Base-by-base conservation (phyloP, 2,329 filamentous ascomycete species). In the Phyllachora maydis region DNA sequence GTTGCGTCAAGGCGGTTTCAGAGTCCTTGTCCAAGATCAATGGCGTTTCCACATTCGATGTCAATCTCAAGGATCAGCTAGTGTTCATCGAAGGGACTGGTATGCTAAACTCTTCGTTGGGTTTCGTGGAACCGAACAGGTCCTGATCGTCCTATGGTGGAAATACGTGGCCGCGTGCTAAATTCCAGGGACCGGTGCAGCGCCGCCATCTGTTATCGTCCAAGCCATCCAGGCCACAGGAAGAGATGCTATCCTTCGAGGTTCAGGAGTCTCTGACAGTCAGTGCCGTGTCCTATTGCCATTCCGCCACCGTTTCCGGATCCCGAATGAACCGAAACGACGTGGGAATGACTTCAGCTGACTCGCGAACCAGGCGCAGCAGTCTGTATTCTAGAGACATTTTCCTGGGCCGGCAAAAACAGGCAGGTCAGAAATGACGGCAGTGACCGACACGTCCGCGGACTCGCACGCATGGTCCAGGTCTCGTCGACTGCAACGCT, bases 351-450 rank as follows among this genome's bases (percentile, higher is more conserved):
- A n/a, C n/a, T n/a, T n/a, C n/a, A n/a, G n/a, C n/a, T n/a, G n/a
- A n/a, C n/a, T n/a, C n/a, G n/a, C n/a, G n/a, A n/a, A n/a, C 15
- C 34, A 67, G 75, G 67, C 42, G 78, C 82, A 15, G 81, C 85
- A 21, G 88, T 98, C 20, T 92, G 83, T 50, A 95, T 98, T 40
- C 67, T 98, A 30, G 88, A 98, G 56, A 90, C 81, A 27, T 69
- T 61, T 35, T 40, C 53, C 36, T 70, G 79, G 40, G 62, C 47
- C 18, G 46, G 30, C 36, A 30, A 39, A 37, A 25, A 36, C 30
- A 22, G 33, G 12, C 32, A 34, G 6, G 36, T 27, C 27, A 23
- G 21, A 19, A 40, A 39, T 26, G 38, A 36, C 27, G 37, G 36
- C 24, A 43, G 43, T 22, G 38, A 48, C 28, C 41, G 62, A 23